Percentiles rank a stretch among this genome's conserved stretches.
phyloP scores from a whole-genome alignment of 164 flowering plant genomes.

The Nymphaea thermarum region DNA sequence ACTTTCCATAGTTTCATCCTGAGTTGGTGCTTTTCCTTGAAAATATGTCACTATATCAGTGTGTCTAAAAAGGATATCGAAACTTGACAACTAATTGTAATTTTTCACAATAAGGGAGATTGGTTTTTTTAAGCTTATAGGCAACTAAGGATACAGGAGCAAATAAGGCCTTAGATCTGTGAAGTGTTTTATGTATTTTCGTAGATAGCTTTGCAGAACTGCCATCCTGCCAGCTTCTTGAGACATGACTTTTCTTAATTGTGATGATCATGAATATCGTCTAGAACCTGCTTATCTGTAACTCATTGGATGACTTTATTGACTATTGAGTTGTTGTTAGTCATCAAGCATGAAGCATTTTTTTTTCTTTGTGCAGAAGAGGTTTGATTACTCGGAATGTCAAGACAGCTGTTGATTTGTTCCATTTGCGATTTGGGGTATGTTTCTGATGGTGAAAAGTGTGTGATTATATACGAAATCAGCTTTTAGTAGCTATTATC shows the following conservation, averaged over 20 bases:
- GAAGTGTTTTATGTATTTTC: no score
- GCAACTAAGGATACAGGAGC: not conserved
- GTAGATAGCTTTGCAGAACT: no score
- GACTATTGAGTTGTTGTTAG: not conserved
- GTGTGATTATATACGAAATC: no score
- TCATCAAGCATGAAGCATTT: not conserved
- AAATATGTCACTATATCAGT: not conserved
- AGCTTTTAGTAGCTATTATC: no score
- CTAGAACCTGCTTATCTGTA: not conserved
- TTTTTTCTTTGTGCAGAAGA: constrained; percentile 36
- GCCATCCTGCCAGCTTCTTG: no score
- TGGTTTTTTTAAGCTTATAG: not conserved
- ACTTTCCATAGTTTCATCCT: not conserved
- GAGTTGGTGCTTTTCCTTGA: not conserved
- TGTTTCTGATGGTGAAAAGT: not conserved
- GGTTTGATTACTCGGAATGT: constrained; percentile 92
- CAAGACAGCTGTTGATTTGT: constrained; percentile 72
- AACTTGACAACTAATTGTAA: not conserved
- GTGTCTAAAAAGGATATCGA: not conserved
- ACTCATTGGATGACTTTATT: not conserved
- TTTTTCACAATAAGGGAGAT: not conserved
- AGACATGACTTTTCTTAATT: not conserved
- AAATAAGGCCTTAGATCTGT: not conserved
- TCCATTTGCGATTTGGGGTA: constrained; percentile 79
- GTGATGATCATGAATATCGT: not conserved